phyloP scores from a whole-genome alignment of 306 rosid species.

The Spatholobus suberectus region DNA sequence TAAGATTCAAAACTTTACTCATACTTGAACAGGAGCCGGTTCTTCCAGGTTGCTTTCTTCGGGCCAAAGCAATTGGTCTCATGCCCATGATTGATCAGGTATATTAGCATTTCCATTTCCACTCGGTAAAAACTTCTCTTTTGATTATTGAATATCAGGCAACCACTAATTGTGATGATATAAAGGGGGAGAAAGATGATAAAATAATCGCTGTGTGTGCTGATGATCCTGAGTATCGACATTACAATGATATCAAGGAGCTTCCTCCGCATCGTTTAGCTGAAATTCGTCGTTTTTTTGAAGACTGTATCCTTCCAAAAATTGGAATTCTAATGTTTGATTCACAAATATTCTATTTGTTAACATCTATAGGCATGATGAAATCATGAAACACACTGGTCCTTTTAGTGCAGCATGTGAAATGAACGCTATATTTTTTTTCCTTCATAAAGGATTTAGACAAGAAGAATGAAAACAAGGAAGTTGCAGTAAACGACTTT shows the following conservation, averaged over 20 bases:
- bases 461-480: constrained; percentile 96
- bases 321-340: constrained; percentile 11
- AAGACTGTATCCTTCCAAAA: constrained; percentile 83
- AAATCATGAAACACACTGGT: neutral
- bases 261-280: constrained; percentile 98
- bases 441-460: constrained; percentile 65
- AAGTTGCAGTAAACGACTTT: constrained; percentile 89
- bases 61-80: constrained; percentile 96
- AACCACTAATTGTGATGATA: constrained; percentile 23
- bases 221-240: constrained; percentile 95
- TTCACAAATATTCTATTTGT: neutral
- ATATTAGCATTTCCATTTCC: constrained; percentile 16
- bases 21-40: constrained; percentile 76
- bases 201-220: constrained; percentile 97
- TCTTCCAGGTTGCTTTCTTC: constrained; percentile 94
- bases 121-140: neutral
- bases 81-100: constrained; percentile 99
- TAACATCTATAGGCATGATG: neutral
- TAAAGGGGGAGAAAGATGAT: constrained; percentile 97
- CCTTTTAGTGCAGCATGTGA: neutral
- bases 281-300: constrained; percentile 95
- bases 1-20: constrained; percentile 26
- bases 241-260: constrained; percentile 89
- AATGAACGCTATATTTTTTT: neutral
- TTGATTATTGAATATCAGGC: constrained; percentile 6